Percentiles rank a stretch among this genome's conserved stretches.
These are phyloP conservation scores for Apiospora arundinis DNA, from an alignment of 2,329 filamentous ascomycete species.

Conservation along the genomic window DNA sequence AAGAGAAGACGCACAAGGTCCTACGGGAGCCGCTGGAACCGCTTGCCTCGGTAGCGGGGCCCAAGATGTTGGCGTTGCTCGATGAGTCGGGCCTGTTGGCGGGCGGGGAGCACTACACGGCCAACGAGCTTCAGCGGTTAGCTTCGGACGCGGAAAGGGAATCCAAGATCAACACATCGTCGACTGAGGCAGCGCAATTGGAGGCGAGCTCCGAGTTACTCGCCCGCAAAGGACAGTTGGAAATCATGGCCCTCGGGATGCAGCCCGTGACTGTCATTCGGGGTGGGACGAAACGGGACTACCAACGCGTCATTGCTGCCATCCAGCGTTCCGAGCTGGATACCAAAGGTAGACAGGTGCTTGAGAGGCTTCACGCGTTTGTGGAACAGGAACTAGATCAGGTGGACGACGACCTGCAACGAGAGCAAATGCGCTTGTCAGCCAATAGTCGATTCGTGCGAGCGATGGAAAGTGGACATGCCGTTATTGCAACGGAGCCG, in stretches of 20 bases:
- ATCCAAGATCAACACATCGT: background rate
- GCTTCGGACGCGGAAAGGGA: background rate
- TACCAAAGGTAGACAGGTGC: background rate
- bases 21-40: background rate
- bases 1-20: background rate
- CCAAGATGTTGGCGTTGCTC: background rate
- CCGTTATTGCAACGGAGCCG: slow-evolving; percentile 1
- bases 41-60: background rate
- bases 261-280: background rate
- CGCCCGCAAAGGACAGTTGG: background rate
- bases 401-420: background rate
- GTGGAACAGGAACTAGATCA: background rate
- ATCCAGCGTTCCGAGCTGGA: background rate
- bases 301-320: background rate
- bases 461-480: background rate
- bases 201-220: background rate
- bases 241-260: background rate
- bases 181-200: background rate
- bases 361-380: background rate
- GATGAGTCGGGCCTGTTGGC: background rate
- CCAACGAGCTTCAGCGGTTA: background rate
- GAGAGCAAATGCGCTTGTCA: background rate
- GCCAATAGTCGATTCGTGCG: slow-evolving; percentile 11
- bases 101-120: background rate
- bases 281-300: background rate